Percentiles rank a stretch among this genome's conserved stretches.
Conservation (phyloP, 306 rosid genomes). For the Fagus crenata region DNA sequence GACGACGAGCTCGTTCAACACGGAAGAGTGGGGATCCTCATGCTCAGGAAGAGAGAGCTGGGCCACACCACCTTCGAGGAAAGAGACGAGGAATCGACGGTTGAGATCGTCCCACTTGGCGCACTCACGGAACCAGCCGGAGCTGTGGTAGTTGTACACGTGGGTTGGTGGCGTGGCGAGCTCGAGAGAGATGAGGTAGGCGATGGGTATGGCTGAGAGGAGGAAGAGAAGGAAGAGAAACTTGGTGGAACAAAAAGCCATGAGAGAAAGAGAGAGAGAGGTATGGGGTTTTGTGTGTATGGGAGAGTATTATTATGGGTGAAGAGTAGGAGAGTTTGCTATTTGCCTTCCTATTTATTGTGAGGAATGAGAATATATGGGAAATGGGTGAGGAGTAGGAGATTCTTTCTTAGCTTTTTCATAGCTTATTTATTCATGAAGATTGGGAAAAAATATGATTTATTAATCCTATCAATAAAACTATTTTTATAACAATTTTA, state of each 20-base stretch:
- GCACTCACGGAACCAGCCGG: slow-evolving; percentile 70
- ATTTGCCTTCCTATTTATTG: no score
- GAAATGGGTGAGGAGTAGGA: not conserved
- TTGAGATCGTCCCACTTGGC: slow-evolving; percentile 71
- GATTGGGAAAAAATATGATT: not conserved
- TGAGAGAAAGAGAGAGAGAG: slow-evolving; percentile 13
- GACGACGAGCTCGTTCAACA: slow-evolving; percentile 49
- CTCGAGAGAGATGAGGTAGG: slow-evolving; percentile 66
- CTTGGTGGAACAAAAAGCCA: slow-evolving; percentile 47
- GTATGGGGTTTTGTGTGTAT: not conserved
- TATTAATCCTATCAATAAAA: not conserved
- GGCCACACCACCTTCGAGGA: slow-evolving; percentile 65
- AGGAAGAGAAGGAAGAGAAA: slow-evolving; percentile 44
- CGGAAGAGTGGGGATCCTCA: slow-evolving; percentile 21
- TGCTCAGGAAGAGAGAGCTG: slow-evolving; percentile 40
- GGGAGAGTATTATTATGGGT: not conserved
- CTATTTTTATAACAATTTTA: no score
- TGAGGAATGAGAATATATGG: no score
- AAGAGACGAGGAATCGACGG: slow-evolving; percentile 63
- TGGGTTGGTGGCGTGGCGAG: slow-evolving; percentile 55
- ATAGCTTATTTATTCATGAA: not conserved
- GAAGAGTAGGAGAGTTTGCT: not conserved
- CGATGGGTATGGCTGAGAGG: slow-evolving; percentile 68
- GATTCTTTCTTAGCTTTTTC: not conserved
- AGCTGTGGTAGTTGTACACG: slow-evolving; percentile 66